Percentiles rank a stretch among this genome's conserved stretches.
Evolutionary conservation across 305 asterid genomes (phyloP).

Genomic region (Fraxinus latifolia): DNA sequence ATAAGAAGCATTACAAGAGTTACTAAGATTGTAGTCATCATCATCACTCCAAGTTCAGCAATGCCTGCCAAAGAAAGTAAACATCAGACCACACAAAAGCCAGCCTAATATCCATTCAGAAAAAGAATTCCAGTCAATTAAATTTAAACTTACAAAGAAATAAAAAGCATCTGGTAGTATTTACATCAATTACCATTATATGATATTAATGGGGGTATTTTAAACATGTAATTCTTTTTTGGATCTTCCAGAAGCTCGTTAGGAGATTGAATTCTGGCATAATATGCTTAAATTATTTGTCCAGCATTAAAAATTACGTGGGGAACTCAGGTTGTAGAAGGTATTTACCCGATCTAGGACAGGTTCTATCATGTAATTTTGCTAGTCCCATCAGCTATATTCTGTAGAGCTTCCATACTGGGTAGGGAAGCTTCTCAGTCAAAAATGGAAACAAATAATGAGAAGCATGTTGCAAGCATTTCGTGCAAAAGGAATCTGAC

Average conservation of each 20-base stretch:
- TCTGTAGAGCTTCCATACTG: background rate
- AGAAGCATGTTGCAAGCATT: constrained; percentile 6
- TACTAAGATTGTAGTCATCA: constrained; percentile 90
- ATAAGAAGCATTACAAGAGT: constrained; percentile 98
- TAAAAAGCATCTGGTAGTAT: background rate
- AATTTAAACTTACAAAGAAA: background rate
- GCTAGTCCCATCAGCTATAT: background rate
- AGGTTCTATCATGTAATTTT: background rate
- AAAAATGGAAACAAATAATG: background rate
- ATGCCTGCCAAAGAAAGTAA: constrained; percentile 56
- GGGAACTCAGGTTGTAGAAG: background rate
- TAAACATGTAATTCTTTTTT: constrained; percentile 16
- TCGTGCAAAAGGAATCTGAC: background rate
- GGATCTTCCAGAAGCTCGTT: constrained; percentile 18
- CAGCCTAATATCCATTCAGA: constrained; percentile 3
- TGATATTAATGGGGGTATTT: background rate
- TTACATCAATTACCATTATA: background rate
- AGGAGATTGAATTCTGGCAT: constrained; percentile 9
- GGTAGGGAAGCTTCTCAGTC: background rate
- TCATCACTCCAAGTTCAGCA: constrained; percentile 98
- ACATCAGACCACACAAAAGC: constrained; percentile 33
- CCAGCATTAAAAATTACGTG: background rate
- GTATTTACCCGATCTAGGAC: background rate
- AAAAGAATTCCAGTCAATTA: background rate
- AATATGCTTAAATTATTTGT: background rate